Evolutionary conservation across 345 rosid genomes (phyloP).

Genomic region (Odontarrhena argentea): DNA sequence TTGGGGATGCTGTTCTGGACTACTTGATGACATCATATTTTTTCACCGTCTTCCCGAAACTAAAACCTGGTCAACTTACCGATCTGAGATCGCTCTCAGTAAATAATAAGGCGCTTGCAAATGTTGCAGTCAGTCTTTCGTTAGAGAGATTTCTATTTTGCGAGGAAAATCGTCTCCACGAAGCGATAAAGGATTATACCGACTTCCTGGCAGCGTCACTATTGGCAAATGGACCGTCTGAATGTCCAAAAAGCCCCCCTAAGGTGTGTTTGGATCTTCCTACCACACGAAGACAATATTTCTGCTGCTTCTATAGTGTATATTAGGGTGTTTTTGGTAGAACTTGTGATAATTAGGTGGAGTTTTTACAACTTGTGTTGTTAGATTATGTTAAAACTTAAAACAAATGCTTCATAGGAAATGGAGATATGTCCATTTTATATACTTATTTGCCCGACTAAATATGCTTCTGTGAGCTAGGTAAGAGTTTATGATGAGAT

Average conservation of each 20-base stretch:
- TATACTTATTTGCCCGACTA: neutral
- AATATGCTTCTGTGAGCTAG: neutral
- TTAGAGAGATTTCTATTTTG: constrained; percentile 60
- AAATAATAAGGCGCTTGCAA: constrained; percentile 79
- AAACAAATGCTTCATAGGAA: constrained; percentile 3
- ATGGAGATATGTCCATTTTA: constrained; percentile 7
- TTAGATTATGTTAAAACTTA: constrained; percentile 11
- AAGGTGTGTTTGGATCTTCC: constrained; percentile 54
- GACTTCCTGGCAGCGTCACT: constrained; percentile 46
- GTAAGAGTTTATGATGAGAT: constrained; percentile 8
- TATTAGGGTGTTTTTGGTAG: constrained; percentile 22
- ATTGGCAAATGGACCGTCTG: constrained; percentile 46
- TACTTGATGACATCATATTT: constrained; percentile 85
- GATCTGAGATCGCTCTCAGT: constrained; percentile 82
- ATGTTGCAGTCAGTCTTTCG: constrained; percentile 62
- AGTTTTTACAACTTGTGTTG: constrained; percentile 11
- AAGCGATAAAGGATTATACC: constrained; percentile 59
- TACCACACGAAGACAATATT: constrained; percentile 2
- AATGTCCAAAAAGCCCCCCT: constrained; percentile 84
- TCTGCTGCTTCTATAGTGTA: constrained; percentile 14
- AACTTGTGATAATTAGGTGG: constrained; percentile 20
- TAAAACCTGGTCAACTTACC: constrained; percentile 93
- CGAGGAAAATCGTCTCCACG: constrained; percentile 60
- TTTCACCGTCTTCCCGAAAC: constrained; percentile 71
- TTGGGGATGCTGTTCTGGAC: constrained; percentile 96